Conservation (phyloP, 2,329 filamentous ascomycete species). For the Ascochyta koolunga region DNA sequence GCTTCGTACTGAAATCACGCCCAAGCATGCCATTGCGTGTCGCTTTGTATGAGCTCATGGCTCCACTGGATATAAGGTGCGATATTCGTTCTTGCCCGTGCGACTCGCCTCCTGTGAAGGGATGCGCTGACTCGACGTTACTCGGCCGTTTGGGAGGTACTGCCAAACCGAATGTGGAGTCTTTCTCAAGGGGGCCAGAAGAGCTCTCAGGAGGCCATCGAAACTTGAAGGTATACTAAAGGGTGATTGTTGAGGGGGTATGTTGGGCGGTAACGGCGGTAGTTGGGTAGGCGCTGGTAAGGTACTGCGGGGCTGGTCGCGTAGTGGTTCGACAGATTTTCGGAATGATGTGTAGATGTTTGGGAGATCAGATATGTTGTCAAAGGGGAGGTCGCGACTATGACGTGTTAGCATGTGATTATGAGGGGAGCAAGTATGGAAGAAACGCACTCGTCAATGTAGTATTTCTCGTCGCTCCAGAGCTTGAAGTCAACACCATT, state of each 20-base stretch:
- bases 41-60: conserved; percentile 69
- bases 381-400: conserved; percentile 70
- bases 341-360: conserved; percentile 78
- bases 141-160: conserved; percentile 61
- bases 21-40: conserved; percentile 76
- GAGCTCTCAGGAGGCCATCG: conserved; percentile 58
- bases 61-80: conserved; percentile 66
- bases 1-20: conserved; percentile 74
- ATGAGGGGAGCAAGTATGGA: not conserved
- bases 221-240: conserved; percentile 67
- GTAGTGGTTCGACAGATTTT: conserved; percentile 74
- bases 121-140: conserved; percentile 64
- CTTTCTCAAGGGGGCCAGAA: conserved; percentile 62
- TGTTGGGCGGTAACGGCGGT: conserved; percentile 62
- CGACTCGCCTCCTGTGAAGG: conserved; percentile 71
- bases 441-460: conserved; percentile 72
- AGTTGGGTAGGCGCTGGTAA: conserved; percentile 63
- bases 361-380: conserved; percentile 65
- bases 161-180: conserved; percentile 52
- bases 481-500: conserved; percentile 65
- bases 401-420: not conserved
- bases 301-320: conserved; percentile 65
- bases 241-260: conserved; percentile 65
- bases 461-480: conserved; percentile 79
- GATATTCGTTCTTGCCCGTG: conserved; percentile 63